phyloP scores from a whole-genome alignment of 352 stramenopile genomes.

The Albugo candida region DNA sequence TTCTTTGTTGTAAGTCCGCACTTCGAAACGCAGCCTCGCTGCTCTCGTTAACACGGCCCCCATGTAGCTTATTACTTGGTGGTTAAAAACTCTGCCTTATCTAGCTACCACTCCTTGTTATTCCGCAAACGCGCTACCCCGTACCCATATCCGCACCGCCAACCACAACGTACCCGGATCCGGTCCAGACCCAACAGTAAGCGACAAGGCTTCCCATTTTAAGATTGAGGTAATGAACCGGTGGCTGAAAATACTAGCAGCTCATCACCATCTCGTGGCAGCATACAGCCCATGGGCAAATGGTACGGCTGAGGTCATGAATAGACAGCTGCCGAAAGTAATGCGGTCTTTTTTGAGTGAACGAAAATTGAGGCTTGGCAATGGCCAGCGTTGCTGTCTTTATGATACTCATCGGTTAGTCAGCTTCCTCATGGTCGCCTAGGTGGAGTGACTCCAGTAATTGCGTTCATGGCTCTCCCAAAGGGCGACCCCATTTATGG shows the following conservation, averaged over 20 bases:
- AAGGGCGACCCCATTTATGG: background rate
- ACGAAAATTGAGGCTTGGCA: background rate
- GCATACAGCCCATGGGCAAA: constrained; percentile 12
- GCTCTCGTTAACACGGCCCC: no score
- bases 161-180: no score
- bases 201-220: no score
- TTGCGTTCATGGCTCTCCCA: constrained; percentile 11
- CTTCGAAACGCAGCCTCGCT: no score
- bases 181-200: no score
- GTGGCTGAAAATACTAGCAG: constrained; percentile 2
- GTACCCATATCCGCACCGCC: no score
- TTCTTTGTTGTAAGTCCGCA: no score
- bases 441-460: constrained; percentile 10
- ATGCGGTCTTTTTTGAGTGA: constrained; percentile 10
- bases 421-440: constrained; percentile 4
- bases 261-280: constrained; percentile 14
- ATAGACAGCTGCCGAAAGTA: constrained; percentile 6
- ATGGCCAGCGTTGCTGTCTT: constrained; percentile 9
- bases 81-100: no score
- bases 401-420: constrained; percentile 13
- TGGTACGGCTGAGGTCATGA: constrained; percentile 9
- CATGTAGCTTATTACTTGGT: no score
- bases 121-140: no score
- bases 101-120: no score
- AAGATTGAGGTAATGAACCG: constrained; percentile 4